phyloP scores from a whole-genome alignment of 2,329 filamentous ascomycete genomes.

The Colletotrichum acutatum region DNA sequence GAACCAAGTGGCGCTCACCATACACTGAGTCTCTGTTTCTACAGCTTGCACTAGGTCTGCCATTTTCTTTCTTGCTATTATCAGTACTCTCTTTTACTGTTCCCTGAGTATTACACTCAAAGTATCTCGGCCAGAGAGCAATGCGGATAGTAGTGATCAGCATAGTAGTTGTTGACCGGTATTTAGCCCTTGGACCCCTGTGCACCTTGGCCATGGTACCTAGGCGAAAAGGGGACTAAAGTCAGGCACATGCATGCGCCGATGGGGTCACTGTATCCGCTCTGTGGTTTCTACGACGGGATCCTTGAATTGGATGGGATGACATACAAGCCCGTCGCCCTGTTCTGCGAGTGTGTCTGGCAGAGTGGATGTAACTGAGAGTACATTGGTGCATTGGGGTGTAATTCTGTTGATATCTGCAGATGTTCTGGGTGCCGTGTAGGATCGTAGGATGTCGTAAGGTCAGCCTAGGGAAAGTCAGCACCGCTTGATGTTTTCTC shows the following conservation, averaged over 20 bases:
- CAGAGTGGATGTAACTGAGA: neutral
- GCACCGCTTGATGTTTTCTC: neutral
- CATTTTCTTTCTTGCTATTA: too few relatives aligned
- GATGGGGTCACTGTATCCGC: constrained; percentile 20
- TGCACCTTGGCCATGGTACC: neutral
- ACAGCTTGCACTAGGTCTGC: too few relatives aligned
- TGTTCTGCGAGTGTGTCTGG: neutral
- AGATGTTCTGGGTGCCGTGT: neutral
- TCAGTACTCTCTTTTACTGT: too few relatives aligned
- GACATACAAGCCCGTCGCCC: neutral
- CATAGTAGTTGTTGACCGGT: too few relatives aligned
- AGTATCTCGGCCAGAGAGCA: too few relatives aligned
- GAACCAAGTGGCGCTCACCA: too few relatives aligned
- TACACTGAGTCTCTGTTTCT: too few relatives aligned
- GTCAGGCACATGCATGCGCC: constrained; percentile 34
- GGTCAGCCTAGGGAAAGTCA: neutral
- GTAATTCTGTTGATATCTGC: neutral
- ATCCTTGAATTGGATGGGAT: neutral
- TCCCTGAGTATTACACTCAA: too few relatives aligned
- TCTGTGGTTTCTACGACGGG: neutral
- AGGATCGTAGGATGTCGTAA: neutral
- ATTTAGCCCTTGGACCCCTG: too few relatives aligned
- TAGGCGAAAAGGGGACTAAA: constrained; percentile 8
- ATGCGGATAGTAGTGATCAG: too few relatives aligned
- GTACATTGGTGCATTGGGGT: neutral